Conservation (phyloP, 202 grass and related monocot genomes). For the Hordeum pubiflorum region DNA sequence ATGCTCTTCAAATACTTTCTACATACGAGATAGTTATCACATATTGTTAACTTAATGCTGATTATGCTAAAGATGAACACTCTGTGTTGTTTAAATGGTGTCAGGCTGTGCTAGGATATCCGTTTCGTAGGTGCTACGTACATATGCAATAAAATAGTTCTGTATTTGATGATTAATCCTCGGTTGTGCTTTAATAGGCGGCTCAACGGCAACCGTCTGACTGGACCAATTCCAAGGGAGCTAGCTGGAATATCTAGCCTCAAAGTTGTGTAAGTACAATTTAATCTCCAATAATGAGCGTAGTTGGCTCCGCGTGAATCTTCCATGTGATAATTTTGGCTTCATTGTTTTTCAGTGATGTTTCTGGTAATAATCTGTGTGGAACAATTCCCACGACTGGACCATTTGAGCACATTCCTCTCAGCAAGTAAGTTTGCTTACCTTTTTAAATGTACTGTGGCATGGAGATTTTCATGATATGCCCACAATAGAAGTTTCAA, state of each 20-base stretch:
- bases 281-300: not conserved
- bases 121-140: not conserved
- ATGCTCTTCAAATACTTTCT: slow-evolving; percentile 7
- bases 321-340: slow-evolving; percentile 10
- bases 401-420: slow-evolving; percentile 83
- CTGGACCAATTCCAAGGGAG: slow-evolving; percentile 88
- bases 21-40: slow-evolving; percentile 1
- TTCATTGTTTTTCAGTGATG: slow-evolving; percentile 63
- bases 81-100: not conserved
- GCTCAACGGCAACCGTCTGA: slow-evolving; percentile 80
- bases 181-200: slow-evolving; percentile 45
- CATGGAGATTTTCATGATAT: not conserved
- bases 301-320: not conserved
- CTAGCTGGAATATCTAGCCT: slow-evolving; percentile 61
- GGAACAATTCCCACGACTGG: slow-evolving; percentile 88
- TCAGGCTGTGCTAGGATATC: not conserved
- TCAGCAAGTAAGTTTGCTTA: slow-evolving; percentile 75
- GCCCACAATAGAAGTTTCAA: not conserved
- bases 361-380: slow-evolving; percentile 82
- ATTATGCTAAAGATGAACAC: not conserved
- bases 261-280: slow-evolving; percentile 89
- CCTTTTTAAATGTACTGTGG: not conserved
- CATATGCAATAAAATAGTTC: not conserved
- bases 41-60: not conserved
- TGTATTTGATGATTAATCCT: slow-evolving; percentile 1